Conservation (phyloP, 2,329 filamentous ascomycete genomes). For the Exophiala oligosperma region DNA sequence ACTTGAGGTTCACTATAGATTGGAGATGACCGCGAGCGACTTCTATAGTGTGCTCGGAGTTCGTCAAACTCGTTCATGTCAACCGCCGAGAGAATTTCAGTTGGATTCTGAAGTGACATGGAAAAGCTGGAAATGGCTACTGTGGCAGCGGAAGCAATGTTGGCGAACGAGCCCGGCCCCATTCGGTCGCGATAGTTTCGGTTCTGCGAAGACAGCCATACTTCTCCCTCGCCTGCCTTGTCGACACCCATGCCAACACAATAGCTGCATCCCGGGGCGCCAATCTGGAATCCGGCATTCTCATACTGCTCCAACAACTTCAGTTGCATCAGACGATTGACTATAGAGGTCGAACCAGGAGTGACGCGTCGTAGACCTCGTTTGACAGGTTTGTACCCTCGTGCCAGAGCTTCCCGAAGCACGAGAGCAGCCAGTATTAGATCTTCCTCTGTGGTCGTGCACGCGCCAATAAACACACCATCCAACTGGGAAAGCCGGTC, state of each 20-base stretch:
- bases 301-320: constrained; percentile 42
- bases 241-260: constrained; percentile 48
- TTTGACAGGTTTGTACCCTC: constrained; percentile 33
- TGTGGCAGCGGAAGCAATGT: constrained; percentile 5
- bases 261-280: constrained; percentile 46
- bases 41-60: too few relatives aligned
- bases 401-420: constrained; percentile 39
- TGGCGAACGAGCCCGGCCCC: constrained; percentile 36
- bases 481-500: constrained; percentile 36
- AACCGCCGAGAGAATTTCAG: too few relatives aligned
- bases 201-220: constrained; percentile 48
- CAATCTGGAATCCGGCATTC: constrained; percentile 43
- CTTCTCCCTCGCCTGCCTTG: constrained; percentile 41
- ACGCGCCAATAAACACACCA: constrained; percentile 50
- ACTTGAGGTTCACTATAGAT: constrained; percentile 46
- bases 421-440: constrained; percentile 45
- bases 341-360: constrained; percentile 43
- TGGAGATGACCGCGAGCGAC: too few relatives aligned
- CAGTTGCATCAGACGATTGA: constrained; percentile 35
- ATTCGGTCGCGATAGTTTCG: constrained; percentile 49
- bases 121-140: constrained; percentile 34
- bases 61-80: too few relatives aligned
- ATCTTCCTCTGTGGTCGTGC: constrained; percentile 49
- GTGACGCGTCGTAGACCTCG: constrained; percentile 41
- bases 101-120: too few relatives aligned